Percentiles rank a stretch among this genome's conserved stretches.
Conservation (phyloP, 352 stramenopile genomes). For the Achlya hypogyna region DNA sequence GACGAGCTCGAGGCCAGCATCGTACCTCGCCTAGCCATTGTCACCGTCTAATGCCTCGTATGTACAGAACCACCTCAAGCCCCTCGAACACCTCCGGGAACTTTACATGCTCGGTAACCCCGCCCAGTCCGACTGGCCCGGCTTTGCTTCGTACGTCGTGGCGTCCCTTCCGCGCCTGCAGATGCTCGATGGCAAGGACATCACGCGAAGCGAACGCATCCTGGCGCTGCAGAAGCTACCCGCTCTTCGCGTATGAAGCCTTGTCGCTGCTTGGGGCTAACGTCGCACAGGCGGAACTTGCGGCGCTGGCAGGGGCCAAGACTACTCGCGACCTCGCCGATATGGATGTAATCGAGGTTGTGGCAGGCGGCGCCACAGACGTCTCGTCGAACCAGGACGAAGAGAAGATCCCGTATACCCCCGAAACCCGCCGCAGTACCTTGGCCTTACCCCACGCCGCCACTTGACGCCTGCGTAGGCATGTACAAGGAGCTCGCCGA, state of each 20-base stretch:
- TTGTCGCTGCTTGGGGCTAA: background rate
- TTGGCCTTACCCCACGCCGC: constrained; percentile 22
- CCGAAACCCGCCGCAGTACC: constrained; percentile 31
- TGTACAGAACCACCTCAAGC: constrained; percentile 53
- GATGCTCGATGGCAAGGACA: constrained; percentile 85
- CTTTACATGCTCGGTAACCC: constrained; percentile 95
- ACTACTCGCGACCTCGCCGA: constrained; percentile 14
- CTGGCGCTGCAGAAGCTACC: constrained; percentile 74
- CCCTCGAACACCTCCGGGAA: constrained; percentile 75
- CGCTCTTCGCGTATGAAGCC: background rate
- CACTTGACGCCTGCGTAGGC: constrained; percentile 34
- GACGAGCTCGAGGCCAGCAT: constrained; percentile 83
- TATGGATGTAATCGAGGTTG: constrained; percentile 34
- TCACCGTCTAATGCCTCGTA: background rate
- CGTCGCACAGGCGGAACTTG: constrained; percentile 24
- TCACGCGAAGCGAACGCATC: constrained; percentile 81
- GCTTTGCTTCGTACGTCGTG: constrained; percentile 79
- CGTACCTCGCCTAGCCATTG: constrained; percentile 22
- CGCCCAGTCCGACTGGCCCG: constrained; percentile 62
- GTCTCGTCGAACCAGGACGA: constrained; percentile 27
- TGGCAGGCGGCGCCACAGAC: constrained; percentile 29
- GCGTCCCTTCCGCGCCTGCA: constrained; percentile 75
- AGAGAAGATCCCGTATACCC: constrained; percentile 60
- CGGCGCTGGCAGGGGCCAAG: constrained; percentile 3
- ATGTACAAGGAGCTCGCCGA: constrained; percentile 91